These are phyloP conservation scores for Kuraishia capsulata DNA, from an alignment of 805 yeast genomes.

Conservation along the genomic window DNA sequence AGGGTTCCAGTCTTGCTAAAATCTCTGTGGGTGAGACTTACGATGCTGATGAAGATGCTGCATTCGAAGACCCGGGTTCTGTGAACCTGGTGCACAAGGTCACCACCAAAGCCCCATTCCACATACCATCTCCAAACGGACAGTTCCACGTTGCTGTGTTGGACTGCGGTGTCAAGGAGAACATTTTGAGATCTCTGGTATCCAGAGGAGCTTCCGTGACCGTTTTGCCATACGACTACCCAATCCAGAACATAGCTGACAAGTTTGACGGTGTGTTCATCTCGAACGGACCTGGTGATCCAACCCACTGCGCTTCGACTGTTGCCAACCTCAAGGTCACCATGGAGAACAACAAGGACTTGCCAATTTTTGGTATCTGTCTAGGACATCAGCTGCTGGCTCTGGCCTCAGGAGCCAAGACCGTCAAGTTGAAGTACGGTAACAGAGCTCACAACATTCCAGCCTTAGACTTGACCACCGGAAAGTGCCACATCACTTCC, in stretches of 20 bases:
- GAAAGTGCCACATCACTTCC: slow-evolving; percentile 95
- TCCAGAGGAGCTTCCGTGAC: slow-evolving; percentile 94
- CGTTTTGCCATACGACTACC: slow-evolving; percentile 93
- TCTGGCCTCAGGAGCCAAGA: slow-evolving; percentile 88
- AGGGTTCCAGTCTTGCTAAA: slow-evolving; percentile 89
- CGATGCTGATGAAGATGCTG: slow-evolving; percentile 87
- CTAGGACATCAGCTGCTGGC: slow-evolving; percentile 96
- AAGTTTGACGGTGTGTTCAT: slow-evolving; percentile 93
- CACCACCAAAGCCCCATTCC: slow-evolving; percentile 92
- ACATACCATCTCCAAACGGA: slow-evolving; percentile 54
- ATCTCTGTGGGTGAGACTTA: slow-evolving; percentile 86
- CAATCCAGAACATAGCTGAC: slow-evolving; percentile 81
- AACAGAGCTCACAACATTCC: slow-evolving; percentile 99
- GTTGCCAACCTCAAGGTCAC: slow-evolving; percentile 65
- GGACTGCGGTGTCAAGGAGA: slow-evolving; percentile 98
- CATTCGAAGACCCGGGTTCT: slow-evolving; percentile 83
- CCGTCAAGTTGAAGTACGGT: slow-evolving; percentile 91
- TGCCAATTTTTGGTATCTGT: slow-evolving; percentile 97
- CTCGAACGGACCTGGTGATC: slow-evolving; percentile 97
- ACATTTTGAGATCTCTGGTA: slow-evolving; percentile 87
- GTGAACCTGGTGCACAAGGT: slow-evolving; percentile 89
- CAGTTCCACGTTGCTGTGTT: slow-evolving; percentile 80
- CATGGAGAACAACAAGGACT: slow-evolving; percentile 49
- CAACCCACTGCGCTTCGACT: slow-evolving; percentile 80
- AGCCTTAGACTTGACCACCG: slow-evolving; percentile 80